These are phyloP conservation scores for Euphorbia corollata DNA, from an alignment of 441 rosid species.

Conservation along the genomic window DNA sequence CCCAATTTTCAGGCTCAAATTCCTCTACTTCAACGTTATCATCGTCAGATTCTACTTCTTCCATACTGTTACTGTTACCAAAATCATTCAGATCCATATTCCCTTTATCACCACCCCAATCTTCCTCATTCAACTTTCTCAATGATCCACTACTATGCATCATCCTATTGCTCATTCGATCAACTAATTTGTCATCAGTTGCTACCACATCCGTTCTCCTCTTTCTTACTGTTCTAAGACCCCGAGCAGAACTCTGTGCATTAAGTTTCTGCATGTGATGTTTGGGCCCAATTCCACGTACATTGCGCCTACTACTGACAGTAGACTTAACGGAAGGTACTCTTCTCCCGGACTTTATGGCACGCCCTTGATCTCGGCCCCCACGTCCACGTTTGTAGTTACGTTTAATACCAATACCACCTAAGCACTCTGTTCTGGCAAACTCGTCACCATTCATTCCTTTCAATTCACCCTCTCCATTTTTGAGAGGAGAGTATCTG, in stretches of 20 bases:
- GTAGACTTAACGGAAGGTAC: constrained; percentile 33
- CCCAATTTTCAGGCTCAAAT: constrained; percentile 58
- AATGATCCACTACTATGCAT: constrained; percentile 25
- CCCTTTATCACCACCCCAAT: constrained; percentile 46
- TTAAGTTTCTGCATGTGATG: constrained; percentile 29
- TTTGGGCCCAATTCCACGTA: constrained; percentile 24
- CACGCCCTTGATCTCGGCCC: constrained; percentile 46
- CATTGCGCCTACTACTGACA: constrained; percentile 35
- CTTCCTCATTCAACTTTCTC: constrained; percentile 43
- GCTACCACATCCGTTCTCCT: constrained; percentile 51
- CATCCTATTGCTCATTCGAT: constrained; percentile 31
- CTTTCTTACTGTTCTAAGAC: constrained; percentile 69
- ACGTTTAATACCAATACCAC: constrained; percentile 31
- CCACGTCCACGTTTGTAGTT: constrained; percentile 56
- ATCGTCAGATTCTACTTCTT: constrained; percentile 59
- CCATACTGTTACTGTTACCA: constrained; percentile 54
- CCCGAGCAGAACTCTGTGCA: constrained; percentile 47
- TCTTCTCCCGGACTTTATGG: constrained; percentile 43
- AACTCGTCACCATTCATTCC: constrained; percentile 29
- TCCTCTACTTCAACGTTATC: constrained; percentile 53
- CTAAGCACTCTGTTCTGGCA: constrained; percentile 34
- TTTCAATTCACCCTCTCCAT: constrained; percentile 35
- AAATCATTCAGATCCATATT: constrained; percentile 36
- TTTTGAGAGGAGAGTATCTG: constrained; percentile 37
- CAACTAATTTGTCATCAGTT: constrained; percentile 28